phyloP scores from a whole-genome alignment of 2,329 filamentous ascomycete genomes.

The Helotiales sp. region DNA sequence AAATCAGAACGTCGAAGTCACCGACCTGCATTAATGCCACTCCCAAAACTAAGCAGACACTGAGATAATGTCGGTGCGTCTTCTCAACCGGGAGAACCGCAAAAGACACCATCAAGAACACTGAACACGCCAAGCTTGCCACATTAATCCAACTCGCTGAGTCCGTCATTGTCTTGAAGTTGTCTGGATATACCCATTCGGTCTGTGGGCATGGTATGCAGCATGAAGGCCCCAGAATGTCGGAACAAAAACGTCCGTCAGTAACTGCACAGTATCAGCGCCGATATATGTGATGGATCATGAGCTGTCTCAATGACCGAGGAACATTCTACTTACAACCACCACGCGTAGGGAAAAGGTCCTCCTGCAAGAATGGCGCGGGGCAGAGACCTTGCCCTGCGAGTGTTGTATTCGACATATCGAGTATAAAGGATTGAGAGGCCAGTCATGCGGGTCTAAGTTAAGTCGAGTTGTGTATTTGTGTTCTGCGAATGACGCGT shows the following conservation, averaged over 20 bases:
- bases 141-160: conserved; percentile 84
- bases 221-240: conserved; percentile 58
- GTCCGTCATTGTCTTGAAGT: conserved; percentile 58
- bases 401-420: conserved; percentile 16
- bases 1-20: conserved; percentile 21
- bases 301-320: neutral
- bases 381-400: conserved; percentile 55
- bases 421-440: neutral
- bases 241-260: conserved; percentile 57
- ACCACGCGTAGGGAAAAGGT: conserved; percentile 56
- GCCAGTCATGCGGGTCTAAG: neutral
- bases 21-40: conserved; percentile 79
- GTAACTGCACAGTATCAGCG: conserved; percentile 41
- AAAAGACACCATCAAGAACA: conserved; percentile 81
- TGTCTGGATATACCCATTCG: conserved; percentile 69
- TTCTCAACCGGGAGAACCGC: conserved; percentile 79
- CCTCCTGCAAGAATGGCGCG: conserved; percentile 67
- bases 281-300: neutral
- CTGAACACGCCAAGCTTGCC: conserved; percentile 66
- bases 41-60: conserved; percentile 77
- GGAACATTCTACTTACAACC: conserved; percentile 60
- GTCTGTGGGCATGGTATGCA: conserved; percentile 90
- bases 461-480: neutral
- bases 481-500: neutral
- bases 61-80: conserved; percentile 90